Conservation (phyloP, 305 asterid genomes). For the Fraxinus latifolia region DNA sequence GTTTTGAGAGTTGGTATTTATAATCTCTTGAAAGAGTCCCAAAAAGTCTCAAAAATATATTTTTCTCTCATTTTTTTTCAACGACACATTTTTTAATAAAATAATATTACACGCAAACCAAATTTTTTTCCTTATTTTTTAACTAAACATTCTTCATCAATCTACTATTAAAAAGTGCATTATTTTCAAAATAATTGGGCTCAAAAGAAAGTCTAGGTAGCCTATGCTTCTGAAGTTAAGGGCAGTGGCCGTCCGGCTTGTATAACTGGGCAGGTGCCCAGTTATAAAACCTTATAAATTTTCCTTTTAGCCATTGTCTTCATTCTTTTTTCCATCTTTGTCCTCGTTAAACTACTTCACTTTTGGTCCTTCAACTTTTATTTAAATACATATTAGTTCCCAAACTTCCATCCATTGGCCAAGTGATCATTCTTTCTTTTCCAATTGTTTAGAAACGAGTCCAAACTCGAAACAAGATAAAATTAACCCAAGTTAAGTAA, state of each 20-base stretch:
- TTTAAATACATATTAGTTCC: neutral
- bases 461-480: neutral
- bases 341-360: neutral
- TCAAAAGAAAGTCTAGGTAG: neutral
- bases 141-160: neutral
- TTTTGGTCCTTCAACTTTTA: neutral
- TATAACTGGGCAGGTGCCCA: neutral
- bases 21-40: neutral
- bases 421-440: neutral
- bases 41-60: neutral
- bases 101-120: neutral
- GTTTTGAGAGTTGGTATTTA: neutral
- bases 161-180: neutral
- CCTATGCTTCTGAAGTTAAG: neutral
- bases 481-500: neutral
- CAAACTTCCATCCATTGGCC: neutral
- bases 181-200: too few relatives aligned
- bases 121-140: neutral
- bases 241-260: neutral
- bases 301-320: neutral
- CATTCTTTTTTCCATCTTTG: neutral
- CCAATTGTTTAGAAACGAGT: neutral
- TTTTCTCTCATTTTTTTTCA: neutral
- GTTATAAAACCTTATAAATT: neutral
- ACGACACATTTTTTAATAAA: too few relatives aligned